Percentiles rank a stretch among this genome's conserved stretches.
Evolutionary conservation across 768 basidiomycete genomes (phyloP).

Genomic region (Podaxis sp.): DNA sequence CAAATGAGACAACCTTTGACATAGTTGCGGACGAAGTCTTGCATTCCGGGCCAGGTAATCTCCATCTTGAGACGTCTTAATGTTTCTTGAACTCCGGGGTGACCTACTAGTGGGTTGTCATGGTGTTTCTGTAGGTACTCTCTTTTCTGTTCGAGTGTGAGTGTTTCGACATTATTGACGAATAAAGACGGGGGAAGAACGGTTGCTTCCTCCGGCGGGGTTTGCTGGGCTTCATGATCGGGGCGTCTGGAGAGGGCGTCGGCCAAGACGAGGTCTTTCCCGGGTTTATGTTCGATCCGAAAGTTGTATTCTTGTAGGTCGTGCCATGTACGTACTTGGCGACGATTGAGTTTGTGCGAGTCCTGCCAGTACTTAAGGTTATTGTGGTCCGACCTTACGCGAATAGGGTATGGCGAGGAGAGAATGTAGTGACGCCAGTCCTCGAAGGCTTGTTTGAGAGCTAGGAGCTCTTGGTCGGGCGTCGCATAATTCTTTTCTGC

Average conservation of each 20-base stretch:
- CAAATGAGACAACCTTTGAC: conserved; percentile 17
- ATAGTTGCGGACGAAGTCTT: not conserved
- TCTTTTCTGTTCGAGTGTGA: not conserved
- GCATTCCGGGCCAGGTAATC: not conserved
- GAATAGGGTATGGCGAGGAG: not conserved
- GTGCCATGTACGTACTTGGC: conserved; percentile 18
- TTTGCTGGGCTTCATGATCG: conserved; percentile 10
- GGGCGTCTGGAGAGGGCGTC: conserved; percentile 21
- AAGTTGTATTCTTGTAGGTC: conserved; percentile 29
- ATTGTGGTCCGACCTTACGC: not conserved
- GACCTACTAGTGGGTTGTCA: not conserved
- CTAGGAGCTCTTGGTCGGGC: not conserved
- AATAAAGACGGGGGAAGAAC: not conserved
- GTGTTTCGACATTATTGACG: too few species aligned
- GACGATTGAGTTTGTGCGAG: conserved; percentile 27
- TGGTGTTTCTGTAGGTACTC: not conserved
- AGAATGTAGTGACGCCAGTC: conserved; percentile 17
- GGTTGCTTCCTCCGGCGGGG: conserved; percentile 12
- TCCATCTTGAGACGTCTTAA: not conserved
- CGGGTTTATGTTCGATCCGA: conserved; percentile 29
- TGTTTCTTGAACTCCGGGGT: not conserved
- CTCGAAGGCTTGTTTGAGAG: not conserved
- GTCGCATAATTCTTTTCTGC: conserved; percentile 3
- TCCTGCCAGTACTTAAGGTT: conserved; percentile 20
- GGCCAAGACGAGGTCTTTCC: conserved; percentile 17